Percentiles rank a stretch among this genome's conserved stretches.
Conservation (phyloP, 2,329 filamentous ascomycete genomes). For the Teratosphaeria epicoccoides region DNA sequence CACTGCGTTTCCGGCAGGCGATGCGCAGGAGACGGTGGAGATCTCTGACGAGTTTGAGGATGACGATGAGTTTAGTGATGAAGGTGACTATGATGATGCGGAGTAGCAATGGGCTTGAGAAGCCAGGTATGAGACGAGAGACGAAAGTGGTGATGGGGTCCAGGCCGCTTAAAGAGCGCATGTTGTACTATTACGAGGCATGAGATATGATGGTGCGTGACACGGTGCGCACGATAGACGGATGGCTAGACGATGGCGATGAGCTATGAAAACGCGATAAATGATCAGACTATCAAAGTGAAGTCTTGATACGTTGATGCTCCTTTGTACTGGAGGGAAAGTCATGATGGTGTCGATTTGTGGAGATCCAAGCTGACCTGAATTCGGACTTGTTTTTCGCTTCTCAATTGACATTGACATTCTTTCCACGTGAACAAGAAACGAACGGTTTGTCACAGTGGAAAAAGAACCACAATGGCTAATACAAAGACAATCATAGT, state of each 20-base stretch:
- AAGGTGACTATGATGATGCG: background rate
- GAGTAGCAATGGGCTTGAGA: background rate
- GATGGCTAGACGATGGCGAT: background rate
- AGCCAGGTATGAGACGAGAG: background rate
- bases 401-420: too few species aligned
- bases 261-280: background rate
- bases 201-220: background rate
- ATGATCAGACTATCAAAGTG: too few species aligned
- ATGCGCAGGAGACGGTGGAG: background rate
- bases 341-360: too few species aligned
- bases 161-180: background rate
- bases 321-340: too few species aligned
- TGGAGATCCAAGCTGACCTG: too few species aligned
- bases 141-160: background rate
- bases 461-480: conserved; percentile 12
- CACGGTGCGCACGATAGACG: background rate
- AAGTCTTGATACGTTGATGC: too few species aligned
- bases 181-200: background rate
- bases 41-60: background rate
- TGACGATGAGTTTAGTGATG: background rate
- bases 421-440: too few species aligned
- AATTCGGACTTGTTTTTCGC: too few species aligned
- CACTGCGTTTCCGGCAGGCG: background rate
- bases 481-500: conserved; percentile 23
- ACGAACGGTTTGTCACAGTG: background rate